These are phyloP conservation scores for Zygosaccharomyces gambellarensis DNA, from an alignment of 805 yeast genomes.

Conservation along the genomic window DNA sequence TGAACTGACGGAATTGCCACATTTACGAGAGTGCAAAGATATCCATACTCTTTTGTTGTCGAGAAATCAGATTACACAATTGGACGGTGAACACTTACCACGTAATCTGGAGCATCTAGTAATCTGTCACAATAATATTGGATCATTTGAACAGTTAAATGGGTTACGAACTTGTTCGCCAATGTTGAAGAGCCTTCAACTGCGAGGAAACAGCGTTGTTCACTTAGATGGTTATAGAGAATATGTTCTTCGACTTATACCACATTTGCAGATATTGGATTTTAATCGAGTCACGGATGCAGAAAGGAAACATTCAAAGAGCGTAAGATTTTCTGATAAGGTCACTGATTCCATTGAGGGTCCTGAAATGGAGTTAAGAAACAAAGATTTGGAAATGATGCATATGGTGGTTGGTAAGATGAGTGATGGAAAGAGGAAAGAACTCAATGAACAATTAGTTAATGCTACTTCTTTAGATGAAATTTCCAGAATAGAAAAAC, in stretches of 20 bases:
- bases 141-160: constrained; percentile 43
- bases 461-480: constrained; percentile 69
- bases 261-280: constrained; percentile 62
- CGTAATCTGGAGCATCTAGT: constrained; percentile 43
- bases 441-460: constrained; percentile 49
- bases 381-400: constrained; percentile 35
- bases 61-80: constrained; percentile 52
- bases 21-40: constrained; percentile 42
- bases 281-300: constrained; percentile 52
- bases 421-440: constrained; percentile 48
- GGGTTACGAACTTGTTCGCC: constrained; percentile 39
- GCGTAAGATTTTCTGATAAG: constrained; percentile 28
- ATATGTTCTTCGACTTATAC: constrained; percentile 57
- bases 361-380: constrained; percentile 9
- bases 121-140: constrained; percentile 49
- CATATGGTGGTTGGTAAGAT: constrained; percentile 41
- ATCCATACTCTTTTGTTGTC: constrained; percentile 52
- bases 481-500: constrained; percentile 62
- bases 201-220: constrained; percentile 58
- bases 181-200: constrained; percentile 44
- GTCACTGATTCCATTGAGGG: constrained; percentile 6
- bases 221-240: constrained; percentile 50
- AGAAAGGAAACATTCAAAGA: constrained; percentile 46
- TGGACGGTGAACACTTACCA: constrained; percentile 33
- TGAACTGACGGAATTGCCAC: constrained; percentile 51